Percentiles rank a stretch among this genome's conserved stretches.
These are phyloP conservation scores for Acacia concinna DNA, from an alignment of 331 rosid genomes.

Conservation along the genomic window DNA sequence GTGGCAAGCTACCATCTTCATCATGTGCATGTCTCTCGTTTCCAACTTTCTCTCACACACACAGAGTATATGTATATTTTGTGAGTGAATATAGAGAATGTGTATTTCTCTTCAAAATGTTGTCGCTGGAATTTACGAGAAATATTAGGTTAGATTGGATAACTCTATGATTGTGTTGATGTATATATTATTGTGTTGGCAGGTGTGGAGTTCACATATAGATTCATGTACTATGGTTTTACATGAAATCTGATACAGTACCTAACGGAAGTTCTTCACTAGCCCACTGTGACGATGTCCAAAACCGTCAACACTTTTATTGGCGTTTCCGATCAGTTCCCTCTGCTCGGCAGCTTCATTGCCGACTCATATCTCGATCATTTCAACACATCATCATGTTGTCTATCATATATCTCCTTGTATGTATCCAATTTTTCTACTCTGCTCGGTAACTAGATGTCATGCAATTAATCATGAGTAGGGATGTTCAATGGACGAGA, in stretches of 20 bases:
- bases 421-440: constrained; percentile 7
- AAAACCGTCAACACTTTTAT: constrained; percentile 62
- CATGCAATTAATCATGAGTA: no score
- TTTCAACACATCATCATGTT: constrained; percentile 59
- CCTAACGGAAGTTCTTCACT: constrained; percentile 49
- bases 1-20: constrained; percentile 64
- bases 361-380: constrained; percentile 63
- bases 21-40: neutral
- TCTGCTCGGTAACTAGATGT: no score
- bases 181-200: neutral
- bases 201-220: constrained; percentile 68
- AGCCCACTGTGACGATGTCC: constrained; percentile 40
- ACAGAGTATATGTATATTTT: no score
- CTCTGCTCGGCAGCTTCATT: constrained; percentile 54
- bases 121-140: no score
- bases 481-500: no score
- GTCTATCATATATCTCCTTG: constrained; percentile 48
- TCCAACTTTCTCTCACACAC: neutral
- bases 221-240: constrained; percentile 56
- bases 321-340: constrained; percentile 56
- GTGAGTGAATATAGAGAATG: no score
- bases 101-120: no score
- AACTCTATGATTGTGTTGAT: neutral
- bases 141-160: no score
- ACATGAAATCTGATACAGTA: constrained; percentile 53